Evolutionary conservation across 2,329 filamentous ascomycete species (phyloP), one percentile per base, ranked within the genome.

Genomic region (Dissoconium aciculare): DNA sequence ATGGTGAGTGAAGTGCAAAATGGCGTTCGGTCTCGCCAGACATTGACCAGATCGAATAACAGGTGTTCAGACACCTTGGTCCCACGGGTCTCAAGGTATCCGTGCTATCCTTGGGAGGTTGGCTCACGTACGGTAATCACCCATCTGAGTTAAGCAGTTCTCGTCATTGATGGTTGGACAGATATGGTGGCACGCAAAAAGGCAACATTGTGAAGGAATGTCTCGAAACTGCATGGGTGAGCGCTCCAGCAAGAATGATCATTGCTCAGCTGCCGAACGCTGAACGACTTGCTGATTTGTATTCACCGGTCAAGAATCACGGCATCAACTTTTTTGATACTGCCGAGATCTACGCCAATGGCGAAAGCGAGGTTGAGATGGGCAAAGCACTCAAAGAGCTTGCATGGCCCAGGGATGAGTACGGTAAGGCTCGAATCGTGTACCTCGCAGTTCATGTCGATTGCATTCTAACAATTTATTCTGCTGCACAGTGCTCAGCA

Each of bases 361-460:
- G 73, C 35, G 62, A 74, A 46, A 74, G 68, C 14, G 73, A 78
- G 50, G 56, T 70, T 27, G 68, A 71, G 41, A 76, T 64, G 62
- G 62, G 62, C 24, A 46, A 60, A 28, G 30, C 54, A 10, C 41
- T 64, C 34, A 62, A 62, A 46, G 57, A 63, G 46, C 50, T 64
- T 13, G 46, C 40, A 12, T 66, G 61, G 60, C 60, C 60, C n/a
- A 48, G 61, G 29, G 60, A 59, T 42, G 58, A 52, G 44, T 63
- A 59, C 32, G n/a, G n/a, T n/a, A n/a, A n/a, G n/a, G n/a, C n/a
- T n/a, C n/a, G n/a, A n/a, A n/a, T n/a, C n/a, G n/a, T n/a, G n/a
- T n/a, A n/a, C n/a, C n/a, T n/a, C n/a, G n/a, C n/a, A n/a, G n/a
- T n/a, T n/a, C n/a, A n/a, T n/a, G n/a, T n/a, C n/a, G n/a, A n/a